Conservation (phyloP, 768 basidiomycete species). For the Trametes coccinea region DNA sequence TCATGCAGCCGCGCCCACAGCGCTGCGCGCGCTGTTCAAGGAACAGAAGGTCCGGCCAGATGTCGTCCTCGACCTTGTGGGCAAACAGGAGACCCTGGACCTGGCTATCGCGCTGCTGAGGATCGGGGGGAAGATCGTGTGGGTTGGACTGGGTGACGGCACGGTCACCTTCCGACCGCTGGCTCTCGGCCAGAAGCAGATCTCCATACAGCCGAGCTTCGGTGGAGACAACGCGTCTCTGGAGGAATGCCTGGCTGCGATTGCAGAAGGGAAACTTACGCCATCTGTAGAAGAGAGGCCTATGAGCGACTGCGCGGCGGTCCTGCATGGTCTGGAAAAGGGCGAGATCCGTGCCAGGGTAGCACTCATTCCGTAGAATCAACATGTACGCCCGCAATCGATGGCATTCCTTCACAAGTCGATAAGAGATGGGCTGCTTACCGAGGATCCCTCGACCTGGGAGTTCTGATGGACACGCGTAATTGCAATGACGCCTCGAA, state of each 20-base stretch:
- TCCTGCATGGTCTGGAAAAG: constrained; percentile 20
- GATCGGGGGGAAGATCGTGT: constrained; percentile 20
- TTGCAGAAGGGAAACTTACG: constrained; percentile 21
- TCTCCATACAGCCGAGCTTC: constrained; percentile 18
- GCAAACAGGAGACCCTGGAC: constrained; percentile 21
- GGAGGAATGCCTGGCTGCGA: constrained; percentile 23
- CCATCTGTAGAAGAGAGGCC: constrained; percentile 23
- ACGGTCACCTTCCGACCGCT: constrained; percentile 7
- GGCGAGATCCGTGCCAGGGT: constrained; percentile 23
- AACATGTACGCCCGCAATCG: too few relatives aligned
- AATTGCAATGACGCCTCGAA: too few relatives aligned
- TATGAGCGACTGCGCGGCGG: constrained; percentile 20
- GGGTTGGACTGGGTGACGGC: constrained; percentile 15
- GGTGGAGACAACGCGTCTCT: constrained; percentile 22
- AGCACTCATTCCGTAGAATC: constrained; percentile 21
- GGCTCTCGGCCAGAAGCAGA: constrained; percentile 18
- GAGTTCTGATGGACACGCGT: too few relatives aligned
- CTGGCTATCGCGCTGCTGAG: constrained; percentile 2
- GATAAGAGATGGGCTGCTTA: too few relatives aligned
- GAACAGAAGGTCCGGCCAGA: constrained; percentile 20
- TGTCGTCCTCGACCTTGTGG: constrained; percentile 26
- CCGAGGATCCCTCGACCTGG: too few relatives aligned
- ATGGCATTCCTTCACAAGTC: too few relatives aligned
- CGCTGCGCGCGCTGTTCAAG: constrained; percentile 9
- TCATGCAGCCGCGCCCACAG: constrained; percentile 17